Conservation (phyloP, 1,284 basidiomycete species). For the Ganoderma leucocontextum region DNA sequence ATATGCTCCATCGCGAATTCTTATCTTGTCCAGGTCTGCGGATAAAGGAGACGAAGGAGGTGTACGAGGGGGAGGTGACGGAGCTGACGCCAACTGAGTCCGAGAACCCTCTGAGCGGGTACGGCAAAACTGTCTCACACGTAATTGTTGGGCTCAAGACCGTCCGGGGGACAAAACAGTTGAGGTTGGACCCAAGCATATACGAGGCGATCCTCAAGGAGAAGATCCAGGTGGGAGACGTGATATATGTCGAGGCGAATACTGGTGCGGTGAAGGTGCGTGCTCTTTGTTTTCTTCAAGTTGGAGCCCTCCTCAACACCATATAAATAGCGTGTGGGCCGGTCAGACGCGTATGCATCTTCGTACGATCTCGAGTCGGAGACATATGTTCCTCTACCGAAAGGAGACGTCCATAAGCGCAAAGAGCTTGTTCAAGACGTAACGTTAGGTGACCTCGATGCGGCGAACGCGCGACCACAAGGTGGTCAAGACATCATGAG, state of each 20-base stretch:
- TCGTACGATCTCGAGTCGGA: conserved; percentile 98
- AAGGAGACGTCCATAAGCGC: conserved; percentile 97
- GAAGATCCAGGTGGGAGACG: conserved; percentile 95
- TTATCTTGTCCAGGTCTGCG: conserved; percentile 71
- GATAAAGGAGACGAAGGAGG: conserved; percentile 99
- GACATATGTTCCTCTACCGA: conserved; percentile 97
- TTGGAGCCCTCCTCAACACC: conserved; percentile 10
- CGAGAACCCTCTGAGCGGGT: conserved; percentile 95
- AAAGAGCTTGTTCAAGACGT: conserved; percentile 99
- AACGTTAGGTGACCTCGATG: conserved; percentile 95
- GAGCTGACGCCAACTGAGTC: conserved; percentile 96
- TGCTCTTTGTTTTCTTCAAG: conserved; percentile 17
- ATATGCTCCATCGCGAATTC: not conserved
- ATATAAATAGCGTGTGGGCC: conserved; percentile 81
- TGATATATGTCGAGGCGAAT: conserved; percentile 95
- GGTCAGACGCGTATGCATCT: conserved; percentile 98
- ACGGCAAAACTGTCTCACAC: conserved; percentile 98
- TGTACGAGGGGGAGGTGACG: conserved; percentile 98
- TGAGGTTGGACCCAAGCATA: conserved; percentile 93
- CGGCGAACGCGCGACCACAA: conserved; percentile 95
- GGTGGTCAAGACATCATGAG: conserved; percentile 99
- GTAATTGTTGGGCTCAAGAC: conserved; percentile 98
- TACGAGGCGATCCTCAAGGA: conserved; percentile 99
- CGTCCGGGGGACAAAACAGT: conserved; percentile 97
- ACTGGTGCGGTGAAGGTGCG: conserved; percentile 95